These are phyloP conservation scores for Xylaria intraflava DNA, from an alignment of 495 filamentous ascomycete species.

Conservation along the genomic window DNA sequence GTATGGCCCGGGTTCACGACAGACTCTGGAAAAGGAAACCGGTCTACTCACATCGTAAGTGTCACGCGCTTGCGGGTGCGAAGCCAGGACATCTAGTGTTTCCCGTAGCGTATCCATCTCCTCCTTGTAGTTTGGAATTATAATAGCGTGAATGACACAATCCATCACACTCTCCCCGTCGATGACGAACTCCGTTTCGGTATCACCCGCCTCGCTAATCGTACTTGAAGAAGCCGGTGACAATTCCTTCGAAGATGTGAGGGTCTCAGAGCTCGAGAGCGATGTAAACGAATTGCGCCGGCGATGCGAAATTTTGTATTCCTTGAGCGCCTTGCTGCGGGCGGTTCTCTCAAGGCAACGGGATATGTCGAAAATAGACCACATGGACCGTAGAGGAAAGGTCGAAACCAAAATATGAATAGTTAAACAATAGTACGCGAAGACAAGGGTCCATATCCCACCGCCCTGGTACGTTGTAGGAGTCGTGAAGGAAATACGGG, in stretches of 20 bases:
- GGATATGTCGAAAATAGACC: conserved; percentile 45
- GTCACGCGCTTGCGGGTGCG: conserved; percentile 53
- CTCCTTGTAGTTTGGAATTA: conserved; percentile 66
- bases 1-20: background rate
- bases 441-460: conserved; percentile 35
- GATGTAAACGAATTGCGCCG: conserved; percentile 46
- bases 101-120: conserved; percentile 57
- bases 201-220: conserved; percentile 43
- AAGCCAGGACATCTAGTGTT: conserved; percentile 58
- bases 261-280: conserved; percentile 44
- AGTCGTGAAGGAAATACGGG: conserved; percentile 19
- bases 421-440: conserved; percentile 47
- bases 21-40: background rate
- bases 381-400: conserved; percentile 49
- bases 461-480: conserved; percentile 17
- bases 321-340: conserved; percentile 33
- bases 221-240: conserved; percentile 33
- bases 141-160: conserved; percentile 53
- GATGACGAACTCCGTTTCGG: conserved; percentile 33
- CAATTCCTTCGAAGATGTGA: conserved; percentile 40
- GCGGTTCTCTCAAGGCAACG: conserved; percentile 31
- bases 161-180: conserved; percentile 35
- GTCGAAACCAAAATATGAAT: conserved; percentile 48
- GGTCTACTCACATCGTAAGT: conserved; percentile 56
- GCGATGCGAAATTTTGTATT: conserved; percentile 38